These are phyloP conservation scores for Crithidia mellificae DNA, from an alignment of 208 protist genomes.

Conservation along the genomic window DNA sequence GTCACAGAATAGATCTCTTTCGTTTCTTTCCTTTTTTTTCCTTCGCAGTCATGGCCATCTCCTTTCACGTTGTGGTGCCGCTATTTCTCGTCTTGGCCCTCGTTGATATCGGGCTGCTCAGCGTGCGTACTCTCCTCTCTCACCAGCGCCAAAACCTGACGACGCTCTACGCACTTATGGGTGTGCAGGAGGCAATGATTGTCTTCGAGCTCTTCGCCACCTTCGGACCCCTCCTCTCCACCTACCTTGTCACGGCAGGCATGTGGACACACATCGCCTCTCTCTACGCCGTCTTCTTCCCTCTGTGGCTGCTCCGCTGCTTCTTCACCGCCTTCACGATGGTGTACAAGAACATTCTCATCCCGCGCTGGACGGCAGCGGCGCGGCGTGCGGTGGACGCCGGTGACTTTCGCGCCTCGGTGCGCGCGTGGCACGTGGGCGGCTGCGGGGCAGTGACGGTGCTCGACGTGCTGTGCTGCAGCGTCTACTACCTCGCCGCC, in stretches of 20 bases:
- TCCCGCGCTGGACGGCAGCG: constrained; percentile 19
- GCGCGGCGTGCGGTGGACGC: not conserved
- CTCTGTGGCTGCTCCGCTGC: constrained; percentile 39
- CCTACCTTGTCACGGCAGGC: constrained; percentile 44
- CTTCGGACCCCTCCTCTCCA: constrained; percentile 30
- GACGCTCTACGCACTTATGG: constrained; percentile 38
- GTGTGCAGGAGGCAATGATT: constrained; percentile 47
- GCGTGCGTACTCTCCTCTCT: constrained; percentile 34
- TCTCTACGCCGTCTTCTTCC: constrained; percentile 20
- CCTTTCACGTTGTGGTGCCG: constrained; percentile 19
- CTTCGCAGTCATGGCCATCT: constrained; percentile 16
- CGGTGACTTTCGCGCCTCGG: not conserved
- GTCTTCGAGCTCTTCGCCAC: constrained; percentile 36
- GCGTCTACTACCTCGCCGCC: constrained; percentile 32
- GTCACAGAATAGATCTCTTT: not conserved
- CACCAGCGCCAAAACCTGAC: constrained; percentile 19
- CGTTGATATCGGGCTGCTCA: constrained; percentile 45
- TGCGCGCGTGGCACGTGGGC: constrained; percentile 42
- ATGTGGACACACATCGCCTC: constrained; percentile 31
- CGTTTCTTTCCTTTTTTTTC: constrained; percentile 18
- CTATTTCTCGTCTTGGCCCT: constrained; percentile 29
- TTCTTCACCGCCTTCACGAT: constrained; percentile 51
- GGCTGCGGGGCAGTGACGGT: constrained; percentile 42
- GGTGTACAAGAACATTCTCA: constrained; percentile 49
- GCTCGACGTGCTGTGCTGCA: constrained; percentile 44